Base-by-base conservation (phyloP, 2,329 filamentous ascomycete species). In the Periconia sp. region DNA sequence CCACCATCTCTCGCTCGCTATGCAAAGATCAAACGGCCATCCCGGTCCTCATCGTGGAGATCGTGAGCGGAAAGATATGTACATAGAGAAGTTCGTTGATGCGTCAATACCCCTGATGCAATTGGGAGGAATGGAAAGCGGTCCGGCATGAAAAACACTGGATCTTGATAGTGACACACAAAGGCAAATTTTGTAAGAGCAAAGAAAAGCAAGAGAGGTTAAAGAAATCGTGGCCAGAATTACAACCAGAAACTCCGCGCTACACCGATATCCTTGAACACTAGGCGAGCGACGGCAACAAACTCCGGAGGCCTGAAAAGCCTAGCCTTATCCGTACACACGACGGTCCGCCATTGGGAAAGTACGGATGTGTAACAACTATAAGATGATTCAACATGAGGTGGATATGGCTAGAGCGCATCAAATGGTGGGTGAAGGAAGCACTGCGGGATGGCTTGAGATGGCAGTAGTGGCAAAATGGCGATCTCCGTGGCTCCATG, bases 21-120 rank as follows among this genome's bases (percentile, higher is more conserved):
- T 72, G 67, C 66, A 66, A 55, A 61, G 60, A 59, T 54, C 60
- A 69, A 55, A 63, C 53, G 61, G 62, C 64, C 69, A 64, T 69
- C 66, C 64, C 19, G 62, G 57, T 70, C 58, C 63, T 58, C 56
- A 60, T 62, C 60, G 55, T 62, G 62, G 59, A 52, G 57, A 52
- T 52, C 50, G 47, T 59, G 48, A 55, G 55, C 48, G 50, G 54
- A 31, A 65, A 59, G 66, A 65, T 70, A 71, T 71, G 68, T 71
- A 73, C 69, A 73, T 69, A n/a, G 61, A 53, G 59, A 59, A 64
- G 40, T 41, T 35, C 41, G 56, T 51, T 50, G 55, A 57, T 51
- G 51, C 45, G 57, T 56, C 54, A 49, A 41, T 49, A 55, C 47
- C 51, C 55, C 50, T 46, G 52, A 64, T 64, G 62, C 61, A 60